phyloP scores from a whole-genome alignment of 148 eudicot species.

The Rhododendron williamsianum region DNA sequence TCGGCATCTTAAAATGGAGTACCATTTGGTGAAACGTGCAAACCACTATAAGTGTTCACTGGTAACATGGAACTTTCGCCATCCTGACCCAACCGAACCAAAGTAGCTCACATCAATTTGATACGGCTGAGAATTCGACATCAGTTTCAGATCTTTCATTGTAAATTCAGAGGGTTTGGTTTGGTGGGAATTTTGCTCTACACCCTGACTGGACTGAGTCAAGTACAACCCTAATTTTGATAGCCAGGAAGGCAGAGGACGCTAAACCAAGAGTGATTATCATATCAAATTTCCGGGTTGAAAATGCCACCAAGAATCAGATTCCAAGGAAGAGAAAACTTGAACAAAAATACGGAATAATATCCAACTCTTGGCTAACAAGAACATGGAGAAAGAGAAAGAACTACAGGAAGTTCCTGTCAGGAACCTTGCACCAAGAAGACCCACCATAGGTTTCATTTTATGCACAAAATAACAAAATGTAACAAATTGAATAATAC shows the following conservation, averaged over 20 bases:
- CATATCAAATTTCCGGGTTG: background rate
- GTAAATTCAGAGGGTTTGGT: background rate
- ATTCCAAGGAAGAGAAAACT: background rate
- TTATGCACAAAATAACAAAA: background rate
- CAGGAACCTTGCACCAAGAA: background rate
- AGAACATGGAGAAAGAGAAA: background rate
- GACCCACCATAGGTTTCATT: background rate
- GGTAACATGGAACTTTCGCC: background rate
- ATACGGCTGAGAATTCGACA: background rate
- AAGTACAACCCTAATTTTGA: background rate
- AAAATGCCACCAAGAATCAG: background rate
- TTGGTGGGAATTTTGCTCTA: background rate
- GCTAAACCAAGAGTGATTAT: background rate
- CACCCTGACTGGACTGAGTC: background rate
- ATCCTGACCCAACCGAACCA: background rate
- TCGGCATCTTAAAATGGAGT: background rate
- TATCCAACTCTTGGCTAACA: background rate
- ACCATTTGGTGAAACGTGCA: background rate
- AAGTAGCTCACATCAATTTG: background rate
- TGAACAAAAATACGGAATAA: background rate
- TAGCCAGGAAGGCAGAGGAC: background rate
- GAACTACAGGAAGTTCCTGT: background rate
- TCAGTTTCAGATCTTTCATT: too few species aligned
- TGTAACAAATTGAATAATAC: background rate
- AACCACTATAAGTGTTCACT: background rate